Percentiles rank a stretch among this genome's conserved stretches.
phyloP scores from a whole-genome alignment of 2,329 filamentous ascomycete species.

The Xylariaceae sp. region DNA sequence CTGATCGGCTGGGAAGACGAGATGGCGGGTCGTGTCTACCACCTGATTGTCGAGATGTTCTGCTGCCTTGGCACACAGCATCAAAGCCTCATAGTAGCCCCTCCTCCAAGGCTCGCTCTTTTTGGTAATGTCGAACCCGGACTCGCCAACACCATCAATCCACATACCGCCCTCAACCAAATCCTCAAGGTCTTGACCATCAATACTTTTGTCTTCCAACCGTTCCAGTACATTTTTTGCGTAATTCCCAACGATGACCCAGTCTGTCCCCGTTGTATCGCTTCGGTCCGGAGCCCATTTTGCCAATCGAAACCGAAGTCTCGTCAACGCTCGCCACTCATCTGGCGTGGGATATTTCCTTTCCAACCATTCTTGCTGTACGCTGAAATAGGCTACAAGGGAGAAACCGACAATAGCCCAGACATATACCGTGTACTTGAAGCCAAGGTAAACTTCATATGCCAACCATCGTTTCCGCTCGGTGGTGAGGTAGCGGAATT shows the following conservation, averaged over 20 bases:
- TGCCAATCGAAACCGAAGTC: conserved; percentile 64
- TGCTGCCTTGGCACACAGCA: conserved; percentile 70
- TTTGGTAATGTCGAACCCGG: conserved; percentile 61
- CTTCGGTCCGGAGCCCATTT: conserved; percentile 54
- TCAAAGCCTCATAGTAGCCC: conserved; percentile 79
- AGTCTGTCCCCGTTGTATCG: conserved; percentile 55
- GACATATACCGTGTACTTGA: conserved; percentile 62
- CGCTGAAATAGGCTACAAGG: conserved; percentile 57
- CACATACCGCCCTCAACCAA: conserved; percentile 49
- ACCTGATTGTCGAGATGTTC: conserved; percentile 81
- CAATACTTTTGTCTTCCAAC: conserved; percentile 64
- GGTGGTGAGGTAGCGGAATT: conserved; percentile 73
- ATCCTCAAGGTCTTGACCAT: conserved; percentile 62
- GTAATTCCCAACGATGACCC: conserved; percentile 61
- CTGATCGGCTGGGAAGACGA: conserved; percentile 67
- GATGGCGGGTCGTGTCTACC: conserved; percentile 59
- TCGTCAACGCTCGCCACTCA: conserved; percentile 72
- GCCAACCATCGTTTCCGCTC: conserved; percentile 67
- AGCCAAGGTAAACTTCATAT: conserved; percentile 64
- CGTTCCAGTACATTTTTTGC: conserved; percentile 57
- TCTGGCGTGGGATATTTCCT: conserved; percentile 72
- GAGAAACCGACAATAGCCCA: conserved; percentile 61
- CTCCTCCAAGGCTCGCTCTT: conserved; percentile 82
- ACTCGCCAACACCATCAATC: conserved; percentile 50
- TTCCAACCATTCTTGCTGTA: conserved; percentile 73